A percentile compares a stretch with the other conserved stretches of the same genome.
Evolutionary conservation across 176 grass and related monocot genomes (phyloP).

Genomic region (Ensete glaucum): DNA sequence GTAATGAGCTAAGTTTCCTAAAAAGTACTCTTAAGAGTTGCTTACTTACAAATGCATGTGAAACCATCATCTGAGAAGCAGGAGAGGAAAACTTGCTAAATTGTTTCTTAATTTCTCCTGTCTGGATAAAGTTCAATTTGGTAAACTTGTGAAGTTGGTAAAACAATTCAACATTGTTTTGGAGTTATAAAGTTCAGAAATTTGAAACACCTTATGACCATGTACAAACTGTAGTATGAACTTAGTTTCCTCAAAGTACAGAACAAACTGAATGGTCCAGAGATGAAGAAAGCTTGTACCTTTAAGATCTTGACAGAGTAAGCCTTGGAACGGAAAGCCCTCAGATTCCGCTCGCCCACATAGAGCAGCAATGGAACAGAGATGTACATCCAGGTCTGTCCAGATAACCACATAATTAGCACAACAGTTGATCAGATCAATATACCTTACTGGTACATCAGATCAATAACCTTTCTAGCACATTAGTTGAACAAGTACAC

Average conservation of each 20-base stretch:
- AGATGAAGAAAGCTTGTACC: slow-evolving; percentile 26
- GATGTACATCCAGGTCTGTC: slow-evolving; percentile 99
- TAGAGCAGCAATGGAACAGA: slow-evolving; percentile 65
- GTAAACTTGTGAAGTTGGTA: no score
- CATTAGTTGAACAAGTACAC: neutral
- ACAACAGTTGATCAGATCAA: neutral
- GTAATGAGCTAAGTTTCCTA: no score
- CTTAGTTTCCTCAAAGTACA: neutral
- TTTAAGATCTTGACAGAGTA: slow-evolving; percentile 81
- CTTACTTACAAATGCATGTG: no score
- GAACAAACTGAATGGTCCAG: neutral
- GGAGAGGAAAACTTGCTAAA: no score
- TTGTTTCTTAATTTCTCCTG: no score
- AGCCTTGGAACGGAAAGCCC: slow-evolving; percentile 83
- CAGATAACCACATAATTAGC: neutral
- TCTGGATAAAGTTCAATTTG: no score
- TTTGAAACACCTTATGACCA: neutral
- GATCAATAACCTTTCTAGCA: neutral
- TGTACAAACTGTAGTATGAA: no score
- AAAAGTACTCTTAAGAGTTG: no score
- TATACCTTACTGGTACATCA: neutral
- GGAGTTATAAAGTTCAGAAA: neutral
- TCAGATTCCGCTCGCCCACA: slow-evolving; percentile 62
- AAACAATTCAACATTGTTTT: no score
- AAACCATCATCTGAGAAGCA: no score